These are phyloP conservation scores for Leucosporidium yakuticum DNA, from an alignment of 768 basidiomycete species.

Conservation along the genomic window DNA sequence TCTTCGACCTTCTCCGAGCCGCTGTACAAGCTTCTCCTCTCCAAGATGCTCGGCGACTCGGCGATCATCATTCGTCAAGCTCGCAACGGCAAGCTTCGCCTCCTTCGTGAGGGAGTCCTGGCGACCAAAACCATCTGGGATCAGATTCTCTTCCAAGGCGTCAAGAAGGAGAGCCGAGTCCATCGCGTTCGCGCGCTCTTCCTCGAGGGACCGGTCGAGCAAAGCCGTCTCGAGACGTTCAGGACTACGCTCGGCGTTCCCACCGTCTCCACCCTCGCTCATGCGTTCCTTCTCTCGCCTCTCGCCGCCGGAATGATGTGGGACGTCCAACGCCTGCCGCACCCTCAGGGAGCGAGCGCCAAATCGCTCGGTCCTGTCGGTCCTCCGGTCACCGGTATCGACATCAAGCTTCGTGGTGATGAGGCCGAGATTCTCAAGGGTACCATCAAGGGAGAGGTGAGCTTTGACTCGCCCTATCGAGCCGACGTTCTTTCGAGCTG, in stretches of 20 bases:
- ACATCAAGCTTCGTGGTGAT: slow-evolving; percentile 20
- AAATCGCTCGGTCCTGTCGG: slow-evolving; percentile 13
- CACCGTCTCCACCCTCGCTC: slow-evolving; percentile 7
- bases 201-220: slow-evolving; percentile 15
- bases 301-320: slow-evolving; percentile 14
- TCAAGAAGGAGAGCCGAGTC: slow-evolving; percentile 24
- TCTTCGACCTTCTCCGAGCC: slow-evolving; percentile 7
- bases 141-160: slow-evolving; percentile 18
- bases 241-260: slow-evolving; percentile 26
- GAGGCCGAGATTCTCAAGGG: slow-evolving; percentile 17
- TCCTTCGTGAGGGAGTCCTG: slow-evolving; percentile 22
- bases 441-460: slow-evolving; percentile 21
- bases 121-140: slow-evolving; percentile 26
- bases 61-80: slow-evolving; percentile 15
- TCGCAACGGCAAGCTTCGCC: slow-evolving; percentile 26
- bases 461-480: background rate
- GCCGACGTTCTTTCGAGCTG: background rate
- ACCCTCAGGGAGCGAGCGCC: slow-evolving; percentile 12
- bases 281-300: slow-evolving; percentile 22
- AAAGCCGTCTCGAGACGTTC: slow-evolving; percentile 26
- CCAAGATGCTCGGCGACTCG: slow-evolving; percentile 26
- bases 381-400: slow-evolving; percentile 16
- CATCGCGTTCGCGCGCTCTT: slow-evolving; percentile 15
- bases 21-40: slow-evolving; percentile 19
- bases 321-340: slow-evolving; percentile 28